phyloP scores from a whole-genome alignment of 75 land plant species.

The Sequoia sempervirens region DNA sequence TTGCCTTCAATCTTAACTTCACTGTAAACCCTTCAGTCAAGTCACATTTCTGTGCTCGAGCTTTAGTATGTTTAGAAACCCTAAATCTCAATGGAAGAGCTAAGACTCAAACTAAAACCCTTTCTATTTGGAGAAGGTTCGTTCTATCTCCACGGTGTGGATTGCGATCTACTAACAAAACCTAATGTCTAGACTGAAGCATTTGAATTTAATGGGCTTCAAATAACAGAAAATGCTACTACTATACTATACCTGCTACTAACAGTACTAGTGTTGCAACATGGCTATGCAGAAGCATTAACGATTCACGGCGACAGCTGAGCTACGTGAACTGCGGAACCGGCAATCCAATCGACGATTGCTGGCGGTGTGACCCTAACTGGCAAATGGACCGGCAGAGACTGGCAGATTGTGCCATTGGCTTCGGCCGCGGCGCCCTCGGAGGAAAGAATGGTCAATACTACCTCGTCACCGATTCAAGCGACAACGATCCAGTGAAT shows the following conservation, averaged over 20 bases:
- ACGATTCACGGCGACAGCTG: conserved; percentile 5
- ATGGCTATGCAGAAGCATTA: neutral
- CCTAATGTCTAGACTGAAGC: neutral
- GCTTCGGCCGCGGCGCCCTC: conserved; percentile 40
- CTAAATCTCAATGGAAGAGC: too few relatives aligned
- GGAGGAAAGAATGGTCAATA: conserved; percentile 36
- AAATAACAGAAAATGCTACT: neutral
- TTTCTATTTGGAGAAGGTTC: too few relatives aligned
- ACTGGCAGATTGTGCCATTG: conserved; percentile 44
- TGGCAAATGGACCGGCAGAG: conserved; percentile 35
- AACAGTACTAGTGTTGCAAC: neutral
- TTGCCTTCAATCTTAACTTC: too few relatives aligned
- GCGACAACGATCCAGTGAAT: conserved; percentile 56
- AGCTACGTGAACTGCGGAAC: conserved; percentile 14
- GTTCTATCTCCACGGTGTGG: too few relatives aligned
- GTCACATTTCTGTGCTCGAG: too few relatives aligned
- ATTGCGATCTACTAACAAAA: too few relatives aligned
- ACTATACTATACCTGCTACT: neutral
- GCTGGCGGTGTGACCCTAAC: conserved; percentile 41
- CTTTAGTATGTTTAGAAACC: too few relatives aligned
- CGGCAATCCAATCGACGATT: conserved; percentile 41
- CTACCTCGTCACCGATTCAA: conserved; percentile 40
- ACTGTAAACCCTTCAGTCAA: too few relatives aligned
- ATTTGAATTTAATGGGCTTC: neutral
- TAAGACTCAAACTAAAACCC: too few relatives aligned